Conservation (phyloP, 2,329 filamentous ascomycete genomes). For the Monosporascus sp. region DNA sequence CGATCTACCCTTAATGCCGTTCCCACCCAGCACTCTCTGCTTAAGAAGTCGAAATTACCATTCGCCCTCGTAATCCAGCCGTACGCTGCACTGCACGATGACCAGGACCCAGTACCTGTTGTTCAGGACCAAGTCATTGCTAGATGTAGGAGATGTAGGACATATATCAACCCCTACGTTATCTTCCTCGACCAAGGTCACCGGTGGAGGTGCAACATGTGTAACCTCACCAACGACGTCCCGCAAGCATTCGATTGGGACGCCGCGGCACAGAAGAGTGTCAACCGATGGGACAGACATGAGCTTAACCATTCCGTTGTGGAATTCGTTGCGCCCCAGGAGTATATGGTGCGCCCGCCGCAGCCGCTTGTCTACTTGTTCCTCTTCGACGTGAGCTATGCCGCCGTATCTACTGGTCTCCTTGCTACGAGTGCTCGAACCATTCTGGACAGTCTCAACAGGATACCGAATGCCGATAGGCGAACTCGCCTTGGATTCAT, state of each 20-base stretch:
- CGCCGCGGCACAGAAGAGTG: constrained; percentile 79
- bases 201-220: constrained; percentile 99
- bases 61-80: constrained; percentile 96
- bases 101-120: constrained; percentile 84
- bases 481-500: constrained; percentile 91
- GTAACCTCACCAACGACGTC: constrained; percentile 96
- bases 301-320: constrained; percentile 96
- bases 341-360: constrained; percentile 98
- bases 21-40: constrained; percentile 82
- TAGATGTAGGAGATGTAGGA: constrained; percentile 88
- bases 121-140: constrained; percentile 97
- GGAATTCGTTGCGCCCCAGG: constrained; percentile 95
- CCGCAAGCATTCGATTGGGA: constrained; percentile 99
- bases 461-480: constrained; percentile 96
- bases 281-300: constrained; percentile 86
- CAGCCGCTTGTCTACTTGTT: constrained; percentile 95
- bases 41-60: constrained; percentile 95
- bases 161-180: constrained; percentile 97
- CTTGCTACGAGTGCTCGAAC: constrained; percentile 89
- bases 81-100: constrained; percentile 87
- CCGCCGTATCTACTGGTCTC: constrained; percentile 83
- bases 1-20: constrained; percentile 93
- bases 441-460: constrained; percentile 88
- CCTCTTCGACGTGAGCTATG: constrained; percentile 89
- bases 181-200: constrained; percentile 96